Conservation (phyloP, 2,329 filamentous ascomycete species). For the Akanthomyces uredinophilus region DNA sequence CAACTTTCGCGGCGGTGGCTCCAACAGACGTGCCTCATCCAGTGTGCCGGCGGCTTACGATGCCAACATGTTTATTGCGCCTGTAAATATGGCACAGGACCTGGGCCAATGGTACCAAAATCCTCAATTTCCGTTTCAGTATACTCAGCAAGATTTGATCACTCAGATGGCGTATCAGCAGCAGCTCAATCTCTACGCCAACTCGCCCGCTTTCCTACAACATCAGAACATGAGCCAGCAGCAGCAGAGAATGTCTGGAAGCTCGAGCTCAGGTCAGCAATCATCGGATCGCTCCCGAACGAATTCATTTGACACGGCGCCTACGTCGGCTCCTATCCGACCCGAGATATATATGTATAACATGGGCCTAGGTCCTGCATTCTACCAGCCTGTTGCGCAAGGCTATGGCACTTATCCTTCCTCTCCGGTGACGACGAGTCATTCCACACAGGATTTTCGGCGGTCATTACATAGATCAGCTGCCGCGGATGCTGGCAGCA, state of each 20-base stretch:
- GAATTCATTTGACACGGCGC: conserved; percentile 58
- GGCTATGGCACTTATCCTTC: conserved; percentile 52
- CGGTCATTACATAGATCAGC: conserved; percentile 52
- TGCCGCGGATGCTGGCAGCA: conserved; percentile 42
- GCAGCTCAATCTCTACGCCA: conserved; percentile 33
- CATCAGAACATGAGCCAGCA: conserved; percentile 29
- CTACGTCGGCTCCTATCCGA: conserved; percentile 52
- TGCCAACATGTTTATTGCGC: conserved; percentile 41
- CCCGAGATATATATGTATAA: conserved; percentile 52
- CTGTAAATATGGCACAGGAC: conserved; percentile 42
- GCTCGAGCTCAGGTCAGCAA: conserved; percentile 23
- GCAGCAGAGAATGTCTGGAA: conserved; percentile 25
- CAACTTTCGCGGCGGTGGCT: conserved; percentile 37
- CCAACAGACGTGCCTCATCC: conserved; percentile 49
- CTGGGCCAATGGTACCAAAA: conserved; percentile 44
- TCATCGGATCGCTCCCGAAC: conserved; percentile 51
- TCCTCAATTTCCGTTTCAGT: conserved; percentile 36
- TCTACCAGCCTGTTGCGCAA: conserved; percentile 40
- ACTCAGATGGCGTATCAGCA: conserved; percentile 39
- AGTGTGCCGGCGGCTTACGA: conserved; percentile 45
- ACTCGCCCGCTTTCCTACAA: conserved; percentile 30
- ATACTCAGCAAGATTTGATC: conserved; percentile 35
- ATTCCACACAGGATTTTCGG: conserved; percentile 47
- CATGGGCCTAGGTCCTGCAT: conserved; percentile 37
- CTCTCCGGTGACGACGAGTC: conserved; percentile 45